Percentiles rank a stretch among this genome's conserved stretches.
These are phyloP conservation scores for Emiliania huxleyi DNA, from an alignment of 78 protist genomes.

Conservation along the genomic window DNA sequence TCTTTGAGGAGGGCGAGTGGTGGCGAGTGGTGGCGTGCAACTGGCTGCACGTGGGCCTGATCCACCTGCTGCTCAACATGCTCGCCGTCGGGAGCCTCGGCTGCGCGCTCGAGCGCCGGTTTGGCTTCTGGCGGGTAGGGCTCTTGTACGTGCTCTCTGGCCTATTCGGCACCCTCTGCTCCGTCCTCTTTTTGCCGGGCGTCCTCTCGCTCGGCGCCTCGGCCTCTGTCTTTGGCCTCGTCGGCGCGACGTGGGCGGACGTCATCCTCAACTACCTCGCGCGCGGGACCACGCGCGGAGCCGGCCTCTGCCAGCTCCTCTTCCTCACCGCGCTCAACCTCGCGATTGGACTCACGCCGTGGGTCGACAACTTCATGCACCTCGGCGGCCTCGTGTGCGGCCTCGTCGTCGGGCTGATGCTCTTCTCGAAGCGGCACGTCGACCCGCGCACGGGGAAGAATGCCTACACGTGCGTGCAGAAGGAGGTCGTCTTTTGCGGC, in stretches of 20 bases:
- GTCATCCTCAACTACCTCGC: neutral
- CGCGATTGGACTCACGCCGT: neutral
- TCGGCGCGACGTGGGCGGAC: slow-evolving; percentile 1
- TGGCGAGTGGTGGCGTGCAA: slow-evolving; percentile 2
- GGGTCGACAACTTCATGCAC: slow-evolving; percentile 17
- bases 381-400: neutral
- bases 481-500: neutral
- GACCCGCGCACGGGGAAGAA: neutral
- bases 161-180: neutral
- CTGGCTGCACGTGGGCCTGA: slow-evolving; percentile 6
- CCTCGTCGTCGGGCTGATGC: neutral
- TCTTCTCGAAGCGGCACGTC: neutral
- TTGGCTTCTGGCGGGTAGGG: neutral
- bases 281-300: neutral
- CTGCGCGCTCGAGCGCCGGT: neutral
- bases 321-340: neutral
- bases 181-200: neutral
- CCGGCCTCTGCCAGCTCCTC: neutral
- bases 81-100: neutral
- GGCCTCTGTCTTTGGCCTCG: slow-evolving; percentile 8
- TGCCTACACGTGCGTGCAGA: neutral
- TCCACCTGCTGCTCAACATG: neutral
- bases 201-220: slow-evolving; percentile 16
- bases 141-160: neutral
- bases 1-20: neutral